Evolutionary conservation across 768 basidiomycete genomes (phyloP), one percentile per base, ranked within the genome.

Genomic region (Tubosaeta sp.): DNA sequence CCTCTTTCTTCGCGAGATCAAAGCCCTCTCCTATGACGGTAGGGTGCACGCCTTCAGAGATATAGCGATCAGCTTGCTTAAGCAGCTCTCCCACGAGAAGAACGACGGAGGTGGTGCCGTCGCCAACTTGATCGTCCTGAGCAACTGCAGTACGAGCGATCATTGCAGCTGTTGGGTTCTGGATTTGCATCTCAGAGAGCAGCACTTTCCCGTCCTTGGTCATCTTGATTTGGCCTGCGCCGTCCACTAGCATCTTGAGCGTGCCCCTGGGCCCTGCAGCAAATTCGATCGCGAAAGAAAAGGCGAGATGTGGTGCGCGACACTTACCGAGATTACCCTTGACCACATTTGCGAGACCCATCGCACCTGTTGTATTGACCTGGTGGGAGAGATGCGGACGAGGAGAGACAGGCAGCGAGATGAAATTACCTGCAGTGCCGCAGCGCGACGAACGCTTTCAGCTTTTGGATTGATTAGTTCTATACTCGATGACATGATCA

Each of bases 161-260:
- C 92, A 99, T 95, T 31, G 97, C 95, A 16, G 97, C 97, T 4
- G 97, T 98, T 29, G 97, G 97, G 70, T 99, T 98, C 73, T 91
- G 89, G 62, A 99, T 99, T 75, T 98, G 97, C 97, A 99, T 99
- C 75, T 99, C 97, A 38, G 94, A 95, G 53, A 99, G 78, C 51
- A 99, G 74, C 38, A 97, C 95, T 75, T 99, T 99, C 57, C 97
- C 97, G 65, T 98, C 97, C 78, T 98, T 99, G 58, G 97, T 98
- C 91, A 99, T 95, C 81, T 98, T 99, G 71, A 99, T 95, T 74
- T 94, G 91, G 10, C 97, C 97, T 13, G 95, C 79, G 51, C 97
- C 97, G 71, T 98, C 97, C 39, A 99, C 97, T 48, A 99, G 85
- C 95, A 99, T 98, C 78, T 99, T 99, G 60, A 97, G 81, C 0